Evolutionary conservation across 2,329 filamentous ascomycete species (phyloP), one percentile per base, ranked within the genome.

Genomic region (Ascochyta clinopodiicola): DNA sequence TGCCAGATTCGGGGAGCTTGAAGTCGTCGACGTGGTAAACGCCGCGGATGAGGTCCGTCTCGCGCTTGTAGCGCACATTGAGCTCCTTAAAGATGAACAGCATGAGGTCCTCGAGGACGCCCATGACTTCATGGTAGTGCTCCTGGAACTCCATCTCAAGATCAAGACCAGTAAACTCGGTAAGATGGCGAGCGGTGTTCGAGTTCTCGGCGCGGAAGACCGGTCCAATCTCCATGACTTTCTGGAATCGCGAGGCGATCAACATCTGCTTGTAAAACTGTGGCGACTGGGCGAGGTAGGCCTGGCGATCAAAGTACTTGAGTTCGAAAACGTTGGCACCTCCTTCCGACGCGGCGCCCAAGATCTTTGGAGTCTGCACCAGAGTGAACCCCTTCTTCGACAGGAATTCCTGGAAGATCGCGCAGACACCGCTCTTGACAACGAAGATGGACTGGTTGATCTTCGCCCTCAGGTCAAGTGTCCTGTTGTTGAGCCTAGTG

Each of bases 311-410:
- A 75, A 98, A 98, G 79, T 98, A 98, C 38, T 88, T 88, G 66
- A 98, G 82, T 67, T 88, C 84, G 77, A 99, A 98, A 36, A 98
- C 94, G 73, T 94, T 96, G 64, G 88, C 88, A 62, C 95, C 95
- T 68, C 95, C 94, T 79, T 99, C 95, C 4, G 92, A 95, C 4
- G 95, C 90, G 13, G 94, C 90, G 44, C 89, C 93, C 51, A 96
- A 91, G 38, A 99, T 82, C 75, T 92, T 94, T 9, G 95, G 92
- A 2, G 93, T 90, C 75, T 96, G 91, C 70, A 97, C 92, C 75
- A 91, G 86, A 61, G 88, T 87, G 75, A 96, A 96, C 49, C 87
- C 85, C 56, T 85, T 85, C 62, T 84, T 82, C 57, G 88, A 83
- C 64, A 97, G 87, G 75, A 93, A 98, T 65, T 92, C 87, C 55